Evolutionary conservation across 345 rosid species (phyloP), one percentile per base, ranked within the genome.

Genomic region (Linum tenue): DNA sequence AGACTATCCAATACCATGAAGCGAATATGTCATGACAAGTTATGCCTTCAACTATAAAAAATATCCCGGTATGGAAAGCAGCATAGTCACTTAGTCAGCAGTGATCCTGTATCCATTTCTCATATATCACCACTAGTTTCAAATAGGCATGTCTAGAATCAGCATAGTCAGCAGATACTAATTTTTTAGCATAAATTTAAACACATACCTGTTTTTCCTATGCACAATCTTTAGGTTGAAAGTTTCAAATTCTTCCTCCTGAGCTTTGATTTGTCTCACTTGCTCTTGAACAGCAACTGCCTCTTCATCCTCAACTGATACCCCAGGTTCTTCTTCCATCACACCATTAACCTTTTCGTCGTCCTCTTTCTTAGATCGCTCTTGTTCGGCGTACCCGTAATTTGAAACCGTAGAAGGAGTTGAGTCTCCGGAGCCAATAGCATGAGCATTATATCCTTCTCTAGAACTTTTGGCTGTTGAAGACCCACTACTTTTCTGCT

Each of bases 241-340:
- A 64, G 97, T 91, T 81, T 95, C 99, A 77, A 91, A 95, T 76
- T 95, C 99, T 70, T 89, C 99, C 67, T 95, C 99, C 69, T 95
- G 97, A 37, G 85, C 88, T 81, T 86, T 91, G 75, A 95, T 95
- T 79, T 95, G 99, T 80, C 91, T 85, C 15, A 89, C 83, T 86
- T 95, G 99, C 84, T 91, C 99, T 75, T 91, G 94, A 36, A 95
- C 95, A 41, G 96, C 99, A 71, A 84, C 88, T 40, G 83, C 90
- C 77, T 95, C 99, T 70, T 95, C 97, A 79, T 95, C 99, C 73
- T 95, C 99, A 59, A 87, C 76, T 48, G 82, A 75, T 61, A 79
- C 84, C 50, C 78, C 89, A 22, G 78, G 86, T 66, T 91, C 94
- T 65, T 87, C 94, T 73, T 84, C 92, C 82, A 79, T 86, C 31